Evolutionary conservation across 257 asterid species (phyloP).

Genomic region (Petunia axillaris): DNA sequence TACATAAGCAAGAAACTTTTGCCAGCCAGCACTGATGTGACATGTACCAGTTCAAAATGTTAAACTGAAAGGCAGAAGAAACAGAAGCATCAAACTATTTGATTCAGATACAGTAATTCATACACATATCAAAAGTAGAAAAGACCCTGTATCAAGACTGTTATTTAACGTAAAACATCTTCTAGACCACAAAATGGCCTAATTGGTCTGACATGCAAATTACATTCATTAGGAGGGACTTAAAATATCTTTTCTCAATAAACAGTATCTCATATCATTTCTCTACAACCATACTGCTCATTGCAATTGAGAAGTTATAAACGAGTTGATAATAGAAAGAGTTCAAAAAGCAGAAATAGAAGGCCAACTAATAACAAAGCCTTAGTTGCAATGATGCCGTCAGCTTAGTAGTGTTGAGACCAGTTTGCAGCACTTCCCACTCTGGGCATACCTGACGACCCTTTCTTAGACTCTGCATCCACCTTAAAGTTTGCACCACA

Average conservation of each 20-base stretch:
- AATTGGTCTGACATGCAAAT: neutral
- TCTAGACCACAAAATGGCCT: conserved; percentile 16
- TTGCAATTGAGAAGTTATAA: conserved; percentile 8
- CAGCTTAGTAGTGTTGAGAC: conserved; percentile 70
- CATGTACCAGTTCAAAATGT: neutral
- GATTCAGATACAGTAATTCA: too few species aligned
- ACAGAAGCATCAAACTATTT: neutral
- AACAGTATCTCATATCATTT: conserved; percentile 5
- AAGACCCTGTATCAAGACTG: conserved; percentile 3
- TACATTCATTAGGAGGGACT: neutral
- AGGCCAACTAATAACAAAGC: conserved; percentile 36
- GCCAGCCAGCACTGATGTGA: neutral
- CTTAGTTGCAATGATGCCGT: conserved; percentile 21
- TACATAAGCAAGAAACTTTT: neutral
- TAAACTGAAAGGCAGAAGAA: neutral
- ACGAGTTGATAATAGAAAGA: conserved; percentile 16
- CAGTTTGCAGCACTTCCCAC: conserved; percentile 96
- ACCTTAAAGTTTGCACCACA: conserved; percentile 86
- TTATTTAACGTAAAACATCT: neutral
- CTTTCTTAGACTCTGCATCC: conserved; percentile 69
- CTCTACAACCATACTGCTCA: conserved; percentile 28
- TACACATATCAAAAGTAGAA: neutral
- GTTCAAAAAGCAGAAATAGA: conserved; percentile 26
- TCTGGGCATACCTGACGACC: conserved; percentile 68
- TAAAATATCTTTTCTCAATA: conserved; percentile 23